Conservation (phyloP, 208 protist genomes). For the Leishmania turanica region DNA sequence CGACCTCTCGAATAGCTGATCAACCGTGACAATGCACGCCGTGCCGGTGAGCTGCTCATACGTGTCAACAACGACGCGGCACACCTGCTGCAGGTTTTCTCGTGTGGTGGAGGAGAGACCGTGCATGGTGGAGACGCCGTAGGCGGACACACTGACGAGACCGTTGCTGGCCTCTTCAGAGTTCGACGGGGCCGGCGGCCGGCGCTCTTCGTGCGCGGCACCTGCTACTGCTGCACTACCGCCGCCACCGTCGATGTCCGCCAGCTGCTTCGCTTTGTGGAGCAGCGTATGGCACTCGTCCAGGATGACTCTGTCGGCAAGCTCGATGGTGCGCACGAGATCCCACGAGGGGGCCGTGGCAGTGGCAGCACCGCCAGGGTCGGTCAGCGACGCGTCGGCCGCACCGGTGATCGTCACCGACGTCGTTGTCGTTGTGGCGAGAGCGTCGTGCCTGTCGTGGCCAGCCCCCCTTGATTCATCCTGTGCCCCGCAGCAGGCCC, state of each 20-base stretch:
- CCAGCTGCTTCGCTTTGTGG: neutral
- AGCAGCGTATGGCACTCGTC: conserved; percentile 20
- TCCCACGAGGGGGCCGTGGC: conserved; percentile 29
- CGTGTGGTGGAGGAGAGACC: conserved; percentile 20
- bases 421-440: too few relatives aligned
- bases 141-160: neutral
- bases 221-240: neutral
- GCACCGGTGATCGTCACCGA: too few relatives aligned
- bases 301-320: conserved; percentile 36
- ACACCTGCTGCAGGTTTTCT: conserved; percentile 35
- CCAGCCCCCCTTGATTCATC: neutral
- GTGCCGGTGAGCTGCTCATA: conserved; percentile 71
- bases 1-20: conserved; percentile 52
- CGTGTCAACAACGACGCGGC: conserved; percentile 47
- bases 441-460: neutral
- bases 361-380: neutral
- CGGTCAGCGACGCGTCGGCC: neutral
- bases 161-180: neutral
- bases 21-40: conserved; percentile 48
- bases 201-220: neutral
- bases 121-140: conserved; percentile 15
- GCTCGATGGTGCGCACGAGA: conserved; percentile 54
- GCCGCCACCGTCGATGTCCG: neutral
- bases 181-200: neutral
- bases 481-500: conserved; percentile 33